Evolutionary conservation across 2,329 filamentous ascomycete genomes (phyloP).

Genomic region (Dothideomycetes sp.): DNA sequence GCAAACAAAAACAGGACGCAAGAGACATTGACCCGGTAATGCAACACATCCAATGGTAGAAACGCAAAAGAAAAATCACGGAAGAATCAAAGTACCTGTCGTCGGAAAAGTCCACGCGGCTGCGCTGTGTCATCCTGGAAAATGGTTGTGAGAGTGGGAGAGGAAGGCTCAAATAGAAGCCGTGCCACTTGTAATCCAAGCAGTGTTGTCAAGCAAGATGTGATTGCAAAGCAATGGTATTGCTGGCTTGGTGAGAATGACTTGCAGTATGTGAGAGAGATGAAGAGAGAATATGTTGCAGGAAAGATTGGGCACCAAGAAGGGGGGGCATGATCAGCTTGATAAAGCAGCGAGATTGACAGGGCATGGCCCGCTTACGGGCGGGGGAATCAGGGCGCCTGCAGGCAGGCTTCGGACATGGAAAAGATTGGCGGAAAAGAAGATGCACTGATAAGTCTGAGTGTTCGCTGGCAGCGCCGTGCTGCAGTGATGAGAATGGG

Average conservation of each 20-base stretch:
- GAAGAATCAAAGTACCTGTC: conserved; percentile 24
- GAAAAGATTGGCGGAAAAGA: conserved; percentile 4
- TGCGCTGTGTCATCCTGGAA: conserved; percentile 27
- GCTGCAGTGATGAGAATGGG: conserved; percentile 5
- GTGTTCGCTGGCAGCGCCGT: conserved; percentile 7
- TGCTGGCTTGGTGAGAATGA: neutral
- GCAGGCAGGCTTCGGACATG: conserved; percentile 6
- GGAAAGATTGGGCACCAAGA: conserved; percentile 9
- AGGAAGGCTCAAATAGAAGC: conserved; percentile 9
- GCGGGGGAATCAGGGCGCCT: conserved; percentile 1
- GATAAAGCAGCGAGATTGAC: neutral
- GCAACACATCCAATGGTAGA: conserved; percentile 12
- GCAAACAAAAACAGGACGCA: conserved; percentile 8
- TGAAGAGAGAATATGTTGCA: neutral
- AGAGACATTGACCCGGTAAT: conserved; percentile 10
- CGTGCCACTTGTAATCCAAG: conserved; percentile 4
- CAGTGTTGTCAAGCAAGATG: neutral
- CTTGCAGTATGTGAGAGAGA: neutral
- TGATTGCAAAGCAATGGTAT: neutral
- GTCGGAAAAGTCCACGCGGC: conserved; percentile 23
- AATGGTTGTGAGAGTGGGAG: conserved; percentile 1
- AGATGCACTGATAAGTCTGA: conserved; percentile 2
- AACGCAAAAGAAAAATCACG: conserved; percentile 12
- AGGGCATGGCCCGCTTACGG: neutral
- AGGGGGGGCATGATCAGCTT: conserved; percentile 3